These are phyloP conservation scores for Microbotryomycetes sp. DNA, from an alignment of 1,284 basidiomycete genomes.

Conservation along the genomic window DNA sequence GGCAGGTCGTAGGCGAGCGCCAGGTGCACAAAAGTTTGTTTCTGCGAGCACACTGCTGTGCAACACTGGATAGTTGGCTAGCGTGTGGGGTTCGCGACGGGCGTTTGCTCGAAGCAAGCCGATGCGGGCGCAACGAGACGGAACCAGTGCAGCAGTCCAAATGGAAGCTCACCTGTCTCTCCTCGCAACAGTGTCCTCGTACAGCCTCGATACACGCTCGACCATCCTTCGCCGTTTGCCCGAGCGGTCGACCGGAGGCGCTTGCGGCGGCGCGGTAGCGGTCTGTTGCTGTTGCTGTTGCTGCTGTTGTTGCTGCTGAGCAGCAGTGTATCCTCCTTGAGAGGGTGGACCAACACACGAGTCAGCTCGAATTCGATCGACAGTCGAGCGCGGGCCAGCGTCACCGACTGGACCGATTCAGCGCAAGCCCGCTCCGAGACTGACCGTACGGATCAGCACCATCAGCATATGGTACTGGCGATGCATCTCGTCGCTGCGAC, in stretches of 20 bases:
- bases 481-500: not conserved
- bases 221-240: conserved; percentile 45
- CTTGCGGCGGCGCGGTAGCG: not conserved
- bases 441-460: not conserved
- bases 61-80: too few relatives aligned
- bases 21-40: too few relatives aligned
- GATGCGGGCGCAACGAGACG: too few relatives aligned
- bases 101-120: too few relatives aligned
- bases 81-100: too few relatives aligned
- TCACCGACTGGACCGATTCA: not conserved
- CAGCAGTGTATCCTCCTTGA: not conserved
- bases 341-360: not conserved
- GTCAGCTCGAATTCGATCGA: not conserved
- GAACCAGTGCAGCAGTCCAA: too few relatives aligned
- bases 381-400: not conserved
- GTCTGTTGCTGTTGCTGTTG: not conserved
- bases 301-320: not conserved
- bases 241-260: not conserved
- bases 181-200: conserved; percentile 45
- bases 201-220: conserved; percentile 46
- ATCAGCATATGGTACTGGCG: not conserved
- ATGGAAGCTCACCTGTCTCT: conserved; percentile 45
- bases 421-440: not conserved
- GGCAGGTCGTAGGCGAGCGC: not conserved
- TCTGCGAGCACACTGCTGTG: too few relatives aligned